Conservation (phyloP, 345 rosid genomes). For the Arabis alpina region DNA sequence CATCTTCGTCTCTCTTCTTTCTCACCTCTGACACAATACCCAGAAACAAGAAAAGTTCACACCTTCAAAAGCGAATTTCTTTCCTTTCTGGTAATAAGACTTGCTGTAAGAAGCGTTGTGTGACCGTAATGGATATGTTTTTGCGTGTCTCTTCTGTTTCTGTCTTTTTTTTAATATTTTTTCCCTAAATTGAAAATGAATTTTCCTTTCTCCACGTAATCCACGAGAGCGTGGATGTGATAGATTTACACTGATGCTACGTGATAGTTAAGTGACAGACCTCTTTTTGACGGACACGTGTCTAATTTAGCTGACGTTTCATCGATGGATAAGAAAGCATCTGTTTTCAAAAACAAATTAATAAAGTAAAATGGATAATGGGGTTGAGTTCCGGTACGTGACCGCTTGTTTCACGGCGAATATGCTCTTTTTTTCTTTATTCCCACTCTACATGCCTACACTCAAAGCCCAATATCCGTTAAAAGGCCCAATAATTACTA, state of each 20-base stretch:
- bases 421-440: constrained; percentile 3
- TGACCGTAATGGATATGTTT: constrained; percentile 40
- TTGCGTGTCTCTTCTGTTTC: constrained; percentile 38
- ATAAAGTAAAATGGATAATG: constrained; percentile 41
- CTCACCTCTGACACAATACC: constrained; percentile 21
- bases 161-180: background rate
- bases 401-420: constrained; percentile 22
- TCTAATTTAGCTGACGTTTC: constrained; percentile 23
- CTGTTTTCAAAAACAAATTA: background rate
- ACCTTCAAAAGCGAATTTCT: constrained; percentile 2
- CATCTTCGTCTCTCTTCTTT: constrained; percentile 38
- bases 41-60: constrained; percentile 4
- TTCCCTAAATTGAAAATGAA: background rate
- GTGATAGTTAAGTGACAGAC: constrained; percentile 40
- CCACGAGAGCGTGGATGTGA: constrained; percentile 32
- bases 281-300: constrained; percentile 31
- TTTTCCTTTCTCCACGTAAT: constrained; percentile 38
- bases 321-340: constrained; percentile 32
- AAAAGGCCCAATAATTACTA: constrained; percentile 13
- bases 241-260: constrained; percentile 25
- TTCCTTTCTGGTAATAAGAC: constrained; percentile 34
- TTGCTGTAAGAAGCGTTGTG: constrained; percentile 32
- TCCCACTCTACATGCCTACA: background rate
- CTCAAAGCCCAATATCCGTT: constrained; percentile 11
- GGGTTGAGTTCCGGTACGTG: constrained; percentile 49